These are phyloP conservation scores for Endocladia muricata DNA, from an alignment of 31 red algal genomes.

Conservation along the genomic window DNA sequence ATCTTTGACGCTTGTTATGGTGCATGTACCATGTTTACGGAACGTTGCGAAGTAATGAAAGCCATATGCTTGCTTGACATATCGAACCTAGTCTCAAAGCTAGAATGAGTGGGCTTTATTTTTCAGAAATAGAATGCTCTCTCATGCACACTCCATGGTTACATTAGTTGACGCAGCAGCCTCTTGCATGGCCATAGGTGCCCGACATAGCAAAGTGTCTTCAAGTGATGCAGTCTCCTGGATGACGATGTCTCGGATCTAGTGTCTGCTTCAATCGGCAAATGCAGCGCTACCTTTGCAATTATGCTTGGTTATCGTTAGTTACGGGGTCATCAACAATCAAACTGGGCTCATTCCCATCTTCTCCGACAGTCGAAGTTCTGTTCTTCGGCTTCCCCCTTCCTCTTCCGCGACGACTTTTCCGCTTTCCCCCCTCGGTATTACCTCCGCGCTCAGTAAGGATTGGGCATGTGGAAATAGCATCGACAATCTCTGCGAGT, in stretches of 20 bases:
- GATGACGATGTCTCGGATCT: not conserved
- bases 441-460: slow-evolving; percentile 42
- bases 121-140: too few relatives aligned
- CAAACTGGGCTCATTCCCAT: not conserved
- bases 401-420: not conserved
- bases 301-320: not conserved
- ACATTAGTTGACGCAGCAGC: too few relatives aligned
- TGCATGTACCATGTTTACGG: too few relatives aligned
- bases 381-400: not conserved
- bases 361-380: not conserved
- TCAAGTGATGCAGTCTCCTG: too few relatives aligned
- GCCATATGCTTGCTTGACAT: too few relatives aligned
- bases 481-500: slow-evolving; percentile 54
- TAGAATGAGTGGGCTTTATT: too few relatives aligned
- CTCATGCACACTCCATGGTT: too few relatives aligned
- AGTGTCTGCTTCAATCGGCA: not conserved
- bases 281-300: not conserved
- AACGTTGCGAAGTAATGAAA: too few relatives aligned
- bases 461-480: slow-evolving; percentile 57
- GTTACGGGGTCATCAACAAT: slow-evolving; percentile 6
- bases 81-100: too few relatives aligned
- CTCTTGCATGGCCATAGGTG: too few relatives aligned
- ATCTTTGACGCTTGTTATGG: too few relatives aligned
- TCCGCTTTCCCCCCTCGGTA: not conserved
- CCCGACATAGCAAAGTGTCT: too few relatives aligned